phyloP scores from a whole-genome alignment of 805 yeast genomes.

The Pichia scutulata region DNA sequence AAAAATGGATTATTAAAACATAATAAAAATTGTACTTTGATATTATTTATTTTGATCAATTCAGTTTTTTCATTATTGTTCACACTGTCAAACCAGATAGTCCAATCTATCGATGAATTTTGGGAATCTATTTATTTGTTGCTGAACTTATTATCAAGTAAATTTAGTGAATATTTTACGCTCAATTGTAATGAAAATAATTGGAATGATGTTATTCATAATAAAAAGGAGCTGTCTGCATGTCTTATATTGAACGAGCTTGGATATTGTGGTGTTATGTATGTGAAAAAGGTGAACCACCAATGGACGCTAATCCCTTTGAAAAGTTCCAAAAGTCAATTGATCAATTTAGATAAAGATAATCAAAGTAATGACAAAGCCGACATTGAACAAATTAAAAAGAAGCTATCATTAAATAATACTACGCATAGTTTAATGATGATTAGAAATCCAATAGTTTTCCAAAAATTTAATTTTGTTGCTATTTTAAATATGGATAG shows the following conservation, averaged over 20 bases:
- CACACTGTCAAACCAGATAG: background rate
- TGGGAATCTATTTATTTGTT: constrained; percentile 19
- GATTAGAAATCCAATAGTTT: constrained; percentile 15
- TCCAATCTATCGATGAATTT: background rate
- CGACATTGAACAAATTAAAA: constrained; percentile 3
- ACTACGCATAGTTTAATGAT: too few species aligned
- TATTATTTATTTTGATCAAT: constrained; percentile 14
- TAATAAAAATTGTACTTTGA: constrained; percentile 2
- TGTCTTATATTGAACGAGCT: constrained; percentile 16
- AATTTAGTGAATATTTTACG: background rate
- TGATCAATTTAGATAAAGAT: background rate
- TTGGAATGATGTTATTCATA: background rate
- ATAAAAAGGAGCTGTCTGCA: constrained; percentile 7
- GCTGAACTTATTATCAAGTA: constrained; percentile 16
- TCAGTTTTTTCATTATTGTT: constrained; percentile 4
- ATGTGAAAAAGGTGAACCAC: background rate
- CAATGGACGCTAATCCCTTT: constrained; percentile 1
- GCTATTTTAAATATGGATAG: background rate
- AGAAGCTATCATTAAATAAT: too few species aligned
- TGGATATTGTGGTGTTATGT: constrained; percentile 18
- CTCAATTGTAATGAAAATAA: background rate
- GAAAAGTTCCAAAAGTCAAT: background rate
- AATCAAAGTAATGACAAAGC: background rate
- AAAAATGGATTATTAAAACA: background rate
- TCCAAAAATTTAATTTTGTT: constrained; percentile 6